A percentile compares a stretch with the other conserved stretches of the same genome.
Evolutionary conservation across 1,284 basidiomycete species (phyloP).

Genomic region (Leccinum pachyderme): DNA sequence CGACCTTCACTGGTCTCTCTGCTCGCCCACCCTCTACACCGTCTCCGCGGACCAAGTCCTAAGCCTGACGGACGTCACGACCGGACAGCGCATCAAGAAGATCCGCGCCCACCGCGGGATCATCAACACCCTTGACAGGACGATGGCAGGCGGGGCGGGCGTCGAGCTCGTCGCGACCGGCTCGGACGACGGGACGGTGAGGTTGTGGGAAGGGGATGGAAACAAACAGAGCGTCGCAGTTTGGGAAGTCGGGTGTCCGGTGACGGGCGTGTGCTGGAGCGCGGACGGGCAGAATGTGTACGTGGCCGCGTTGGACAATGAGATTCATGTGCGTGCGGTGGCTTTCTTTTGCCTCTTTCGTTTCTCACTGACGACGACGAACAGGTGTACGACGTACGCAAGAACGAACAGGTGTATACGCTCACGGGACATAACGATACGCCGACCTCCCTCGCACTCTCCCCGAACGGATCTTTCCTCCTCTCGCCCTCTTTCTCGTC

Average conservation of each 20-base stretch:
- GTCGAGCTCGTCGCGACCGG: conserved; percentile 81
- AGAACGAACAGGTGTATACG: conserved; percentile 72
- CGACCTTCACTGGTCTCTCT: conserved; percentile 80
- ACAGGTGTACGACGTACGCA: conserved; percentile 85
- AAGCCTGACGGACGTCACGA: conserved; percentile 68
- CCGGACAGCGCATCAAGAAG: conserved; percentile 72
- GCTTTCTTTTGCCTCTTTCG: neutral
- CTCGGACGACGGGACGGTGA: conserved; percentile 86
- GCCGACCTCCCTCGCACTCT: conserved; percentile 83
- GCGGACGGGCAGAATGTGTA: conserved; percentile 84
- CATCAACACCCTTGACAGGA: conserved; percentile 84
- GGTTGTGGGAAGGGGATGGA: conserved; percentile 86
- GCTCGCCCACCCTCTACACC: conserved; percentile 69
- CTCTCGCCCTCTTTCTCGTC: conserved; percentile 89
- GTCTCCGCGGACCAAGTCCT: conserved; percentile 85
- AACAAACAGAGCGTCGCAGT: conserved; percentile 74
- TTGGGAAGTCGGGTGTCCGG: conserved; percentile 83
- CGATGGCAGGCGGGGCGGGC: conserved; percentile 77
- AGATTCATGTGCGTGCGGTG: conserved; percentile 73
- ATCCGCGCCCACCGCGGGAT: conserved; percentile 86
- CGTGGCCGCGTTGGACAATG: conserved; percentile 90
- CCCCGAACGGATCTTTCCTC: conserved; percentile 81
- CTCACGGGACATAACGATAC: conserved; percentile 86
- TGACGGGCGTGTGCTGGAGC: conserved; percentile 91
- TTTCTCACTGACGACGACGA: neutral